phyloP scores from a whole-genome alignment of 2,329 filamentous ascomycete species.

The Aspergillus eucalypticola region DNA sequence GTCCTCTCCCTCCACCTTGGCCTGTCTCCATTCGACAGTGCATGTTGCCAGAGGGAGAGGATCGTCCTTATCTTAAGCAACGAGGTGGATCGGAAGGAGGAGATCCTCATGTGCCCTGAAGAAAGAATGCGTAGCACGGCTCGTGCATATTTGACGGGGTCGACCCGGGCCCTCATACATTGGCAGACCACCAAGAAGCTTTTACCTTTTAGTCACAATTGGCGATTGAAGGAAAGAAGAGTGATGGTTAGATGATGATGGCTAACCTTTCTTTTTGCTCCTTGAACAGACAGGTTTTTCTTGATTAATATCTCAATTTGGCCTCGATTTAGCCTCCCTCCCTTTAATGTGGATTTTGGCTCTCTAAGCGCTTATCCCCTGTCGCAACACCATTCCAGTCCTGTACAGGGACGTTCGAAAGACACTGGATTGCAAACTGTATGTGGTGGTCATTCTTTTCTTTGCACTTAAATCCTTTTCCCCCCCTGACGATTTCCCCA shows the following conservation, averaged over 20 bases:
- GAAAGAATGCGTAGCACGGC: constrained; percentile 19
- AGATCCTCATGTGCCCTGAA: constrained; percentile 7
- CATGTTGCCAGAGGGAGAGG: constrained; percentile 10
- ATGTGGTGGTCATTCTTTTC: constrained; percentile 33
- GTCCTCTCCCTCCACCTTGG: neutral
- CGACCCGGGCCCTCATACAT: constrained; percentile 21
- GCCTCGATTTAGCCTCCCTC: constrained; percentile 26
- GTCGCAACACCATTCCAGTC: constrained; percentile 24
- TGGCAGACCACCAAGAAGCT: constrained; percentile 12
- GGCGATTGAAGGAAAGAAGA: neutral
- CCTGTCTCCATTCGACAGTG: constrained; percentile 8
- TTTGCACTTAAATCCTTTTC: constrained; percentile 26
- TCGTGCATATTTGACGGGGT: constrained; percentile 20
- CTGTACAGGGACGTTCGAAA: constrained; percentile 29
- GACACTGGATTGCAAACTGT: constrained; percentile 36
- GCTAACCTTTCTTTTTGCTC: constrained; percentile 18
- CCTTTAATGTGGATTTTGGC: constrained; percentile 31
- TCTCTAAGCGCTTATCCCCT: constrained; percentile 23
- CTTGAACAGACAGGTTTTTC: constrained; percentile 21
- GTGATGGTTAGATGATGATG: constrained; percentile 7
- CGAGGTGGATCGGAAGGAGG: constrained; percentile 17
- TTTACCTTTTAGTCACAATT: constrained; percentile 3
- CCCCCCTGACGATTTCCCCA: constrained; percentile 39
- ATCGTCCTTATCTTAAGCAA: constrained; percentile 9
- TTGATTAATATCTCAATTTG: constrained; percentile 17